Evolutionary conservation across 257 asterid genomes (phyloP).

Genomic region (Solanum bulbocastanum): DNA sequence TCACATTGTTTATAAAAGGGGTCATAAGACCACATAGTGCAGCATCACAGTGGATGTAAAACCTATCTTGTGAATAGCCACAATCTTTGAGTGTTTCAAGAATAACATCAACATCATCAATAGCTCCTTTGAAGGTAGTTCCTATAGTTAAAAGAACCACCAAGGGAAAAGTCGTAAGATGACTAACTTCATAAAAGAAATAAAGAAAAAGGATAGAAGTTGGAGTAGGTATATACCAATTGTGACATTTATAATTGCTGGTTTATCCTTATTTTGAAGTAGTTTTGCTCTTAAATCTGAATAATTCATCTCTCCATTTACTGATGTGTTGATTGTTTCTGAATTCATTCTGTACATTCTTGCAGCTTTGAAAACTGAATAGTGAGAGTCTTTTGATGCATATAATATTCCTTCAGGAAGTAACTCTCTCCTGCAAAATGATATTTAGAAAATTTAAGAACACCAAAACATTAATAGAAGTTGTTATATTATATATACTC

Average conservation of each 20-base stretch:
- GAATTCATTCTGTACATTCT: slow-evolving; percentile 7
- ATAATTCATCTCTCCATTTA: slow-evolving; percentile 2
- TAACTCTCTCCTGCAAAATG: slow-evolving; percentile 5
- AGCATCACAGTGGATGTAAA: slow-evolving; percentile 23
- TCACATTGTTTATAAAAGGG: slow-evolving; percentile 11
- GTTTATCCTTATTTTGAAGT: slow-evolving; percentile 4
- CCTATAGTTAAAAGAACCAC: slow-evolving; percentile 1
- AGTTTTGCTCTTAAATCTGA: neutral
- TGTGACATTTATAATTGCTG: slow-evolving; percentile 4
- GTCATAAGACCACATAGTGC: slow-evolving; percentile 18
- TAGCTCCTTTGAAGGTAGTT: slow-evolving; percentile 28
- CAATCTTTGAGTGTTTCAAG: slow-evolving; percentile 7
- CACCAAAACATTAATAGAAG: neutral
- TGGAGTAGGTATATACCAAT: neutral
- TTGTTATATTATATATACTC: neutral
- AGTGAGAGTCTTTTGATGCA: slow-evolving; percentile 5
- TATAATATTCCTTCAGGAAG: slow-evolving; percentile 6
- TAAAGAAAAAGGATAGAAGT: neutral
- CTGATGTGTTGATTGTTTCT: neutral
- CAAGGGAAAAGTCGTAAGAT: neutral
- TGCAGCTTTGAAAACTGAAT: slow-evolving; percentile 3
- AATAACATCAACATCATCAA: slow-evolving; percentile 23
- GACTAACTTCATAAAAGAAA: neutral
- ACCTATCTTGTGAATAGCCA: slow-evolving; percentile 10
- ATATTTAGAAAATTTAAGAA: neutral